phyloP scores from a whole-genome alignment of 768 basidiomycete genomes.

The Saitozyma podzolica region DNA sequence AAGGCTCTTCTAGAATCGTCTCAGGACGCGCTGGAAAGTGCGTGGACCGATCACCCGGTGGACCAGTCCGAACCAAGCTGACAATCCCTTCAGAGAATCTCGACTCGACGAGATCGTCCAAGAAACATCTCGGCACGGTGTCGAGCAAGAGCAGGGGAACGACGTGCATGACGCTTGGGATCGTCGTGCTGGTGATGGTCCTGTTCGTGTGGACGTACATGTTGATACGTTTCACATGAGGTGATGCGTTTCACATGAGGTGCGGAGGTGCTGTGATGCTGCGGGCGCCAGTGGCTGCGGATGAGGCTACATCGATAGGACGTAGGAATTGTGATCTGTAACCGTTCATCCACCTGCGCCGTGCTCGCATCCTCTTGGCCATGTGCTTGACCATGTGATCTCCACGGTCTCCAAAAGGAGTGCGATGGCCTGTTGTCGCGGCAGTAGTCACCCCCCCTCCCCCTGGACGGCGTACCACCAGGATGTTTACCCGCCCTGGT shows the following conservation, averaged over 20 bases:
- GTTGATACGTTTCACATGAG: constrained; percentile 49
- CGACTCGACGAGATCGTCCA: constrained; percentile 40
- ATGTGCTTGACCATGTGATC: too few relatives aligned
- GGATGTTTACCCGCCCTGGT: too few relatives aligned
- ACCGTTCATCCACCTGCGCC: too few relatives aligned
- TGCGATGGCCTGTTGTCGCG: too few relatives aligned
- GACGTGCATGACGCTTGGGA: constrained; percentile 68
- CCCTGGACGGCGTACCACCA: too few relatives aligned
- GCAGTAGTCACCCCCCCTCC: too few relatives aligned
- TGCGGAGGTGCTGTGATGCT: neutral
- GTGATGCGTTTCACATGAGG: neutral
- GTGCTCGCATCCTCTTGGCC: too few relatives aligned
- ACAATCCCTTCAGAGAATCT: constrained; percentile 40
- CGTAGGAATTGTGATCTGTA: neutral
- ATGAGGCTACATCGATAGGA: neutral
- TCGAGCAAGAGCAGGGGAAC: constrained; percentile 67
- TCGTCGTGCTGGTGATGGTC: constrained; percentile 66
- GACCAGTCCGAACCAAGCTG: constrained; percentile 62
- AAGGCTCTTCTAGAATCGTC: constrained; percentile 68
- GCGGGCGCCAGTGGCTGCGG: neutral
- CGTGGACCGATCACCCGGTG: constrained; percentile 48
- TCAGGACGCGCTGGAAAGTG: constrained; percentile 71
- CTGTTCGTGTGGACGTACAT: constrained; percentile 58
- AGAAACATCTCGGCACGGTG: constrained; percentile 64
- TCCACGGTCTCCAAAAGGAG: too few relatives aligned